Conservation (phyloP, 2,329 filamentous ascomycete species). For the Phialemoniopsis sp. region DNA sequence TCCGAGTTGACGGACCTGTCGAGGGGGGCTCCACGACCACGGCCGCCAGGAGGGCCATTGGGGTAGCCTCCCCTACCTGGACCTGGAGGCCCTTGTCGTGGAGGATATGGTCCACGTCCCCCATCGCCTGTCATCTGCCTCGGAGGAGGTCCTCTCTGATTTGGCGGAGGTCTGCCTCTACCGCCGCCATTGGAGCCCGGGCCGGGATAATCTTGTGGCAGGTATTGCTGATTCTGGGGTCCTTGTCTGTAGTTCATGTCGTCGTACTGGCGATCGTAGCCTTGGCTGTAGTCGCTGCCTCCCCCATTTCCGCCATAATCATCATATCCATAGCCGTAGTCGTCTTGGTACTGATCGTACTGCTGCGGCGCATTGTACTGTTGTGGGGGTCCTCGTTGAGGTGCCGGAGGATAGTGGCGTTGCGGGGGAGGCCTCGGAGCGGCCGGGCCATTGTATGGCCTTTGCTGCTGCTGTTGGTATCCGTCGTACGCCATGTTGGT, state of each 20-base stretch:
- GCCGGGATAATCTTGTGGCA: constrained; percentile 40
- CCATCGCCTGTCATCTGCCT: constrained; percentile 33
- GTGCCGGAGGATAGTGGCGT: constrained; percentile 24
- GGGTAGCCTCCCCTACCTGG: constrained; percentile 26
- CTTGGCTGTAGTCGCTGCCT: constrained; percentile 21
- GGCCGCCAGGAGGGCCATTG: constrained; percentile 25
- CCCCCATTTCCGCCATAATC: constrained; percentile 28
- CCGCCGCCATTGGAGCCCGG: constrained; percentile 29
- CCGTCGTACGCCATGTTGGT: constrained; percentile 46
- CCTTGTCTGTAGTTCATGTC: constrained; percentile 39
- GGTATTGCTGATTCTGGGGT: constrained; percentile 31
- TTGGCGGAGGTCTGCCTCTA: constrained; percentile 33
- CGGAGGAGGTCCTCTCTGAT: constrained; percentile 25
- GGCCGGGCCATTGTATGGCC: constrained; percentile 43
- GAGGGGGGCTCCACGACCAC: constrained; percentile 32
- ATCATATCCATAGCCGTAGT: constrained; percentile 40
- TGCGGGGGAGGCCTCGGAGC: constrained; percentile 34
- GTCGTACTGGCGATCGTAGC: constrained; percentile 34
- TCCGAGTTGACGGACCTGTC: constrained; percentile 33
- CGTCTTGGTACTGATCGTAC: constrained; percentile 41
- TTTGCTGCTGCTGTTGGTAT: constrained; percentile 30
- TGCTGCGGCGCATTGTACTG: constrained; percentile 30
- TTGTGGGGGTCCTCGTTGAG: constrained; percentile 19
- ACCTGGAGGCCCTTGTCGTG: constrained; percentile 24
- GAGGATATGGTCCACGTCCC: constrained; percentile 30